phyloP scores from a whole-genome alignment of 345 rosid genomes.

The Populus nigra region DNA sequence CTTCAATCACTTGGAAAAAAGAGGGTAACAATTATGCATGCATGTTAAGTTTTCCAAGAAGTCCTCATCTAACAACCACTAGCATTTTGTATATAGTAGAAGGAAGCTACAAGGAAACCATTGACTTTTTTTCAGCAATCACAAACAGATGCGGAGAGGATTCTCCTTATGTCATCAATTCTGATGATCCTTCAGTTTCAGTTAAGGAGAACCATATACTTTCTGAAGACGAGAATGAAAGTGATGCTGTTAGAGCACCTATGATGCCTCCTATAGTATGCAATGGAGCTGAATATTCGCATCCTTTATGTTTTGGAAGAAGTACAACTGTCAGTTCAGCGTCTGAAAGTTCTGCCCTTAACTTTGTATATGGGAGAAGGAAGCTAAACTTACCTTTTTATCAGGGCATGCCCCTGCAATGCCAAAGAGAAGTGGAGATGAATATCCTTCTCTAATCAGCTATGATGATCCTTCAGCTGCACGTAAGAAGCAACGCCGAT shows the following conservation, averaged over 20 bases:
- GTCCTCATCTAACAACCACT: conserved; percentile 38
- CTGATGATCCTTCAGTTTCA: conserved; percentile 37
- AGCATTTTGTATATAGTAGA: conserved; percentile 49
- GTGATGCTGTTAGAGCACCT: conserved; percentile 23
- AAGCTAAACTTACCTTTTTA: neutral
- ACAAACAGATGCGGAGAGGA: conserved; percentile 38
- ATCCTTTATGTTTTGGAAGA: neutral
- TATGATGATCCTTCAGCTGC: neutral
- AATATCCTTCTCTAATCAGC: neutral
- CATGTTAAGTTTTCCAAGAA: conserved; percentile 31
- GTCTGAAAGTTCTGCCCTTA: neutral
- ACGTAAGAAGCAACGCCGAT: neutral
- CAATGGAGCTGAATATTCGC: conserved; percentile 12
- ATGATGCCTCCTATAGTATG: conserved; percentile 15
- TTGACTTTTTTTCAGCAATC: conserved; percentile 29
- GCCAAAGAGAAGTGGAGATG: neutral
- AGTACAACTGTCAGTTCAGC: neutral
- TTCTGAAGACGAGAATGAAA: conserved; percentile 21
- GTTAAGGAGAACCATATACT: conserved; percentile 29
- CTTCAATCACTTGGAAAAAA: conserved; percentile 20
- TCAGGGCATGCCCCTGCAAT: conserved; percentile 11
- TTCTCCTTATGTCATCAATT: conserved; percentile 44
- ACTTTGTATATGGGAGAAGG: neutral
- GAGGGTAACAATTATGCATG: conserved; percentile 32
- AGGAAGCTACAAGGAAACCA: conserved; percentile 38